Percentiles rank a stretch among this genome's conserved stretches.
These are phyloP conservation scores for Rhododendron molle DNA, from an alignment of 148 eudicot genomes.

Conservation along the genomic window DNA sequence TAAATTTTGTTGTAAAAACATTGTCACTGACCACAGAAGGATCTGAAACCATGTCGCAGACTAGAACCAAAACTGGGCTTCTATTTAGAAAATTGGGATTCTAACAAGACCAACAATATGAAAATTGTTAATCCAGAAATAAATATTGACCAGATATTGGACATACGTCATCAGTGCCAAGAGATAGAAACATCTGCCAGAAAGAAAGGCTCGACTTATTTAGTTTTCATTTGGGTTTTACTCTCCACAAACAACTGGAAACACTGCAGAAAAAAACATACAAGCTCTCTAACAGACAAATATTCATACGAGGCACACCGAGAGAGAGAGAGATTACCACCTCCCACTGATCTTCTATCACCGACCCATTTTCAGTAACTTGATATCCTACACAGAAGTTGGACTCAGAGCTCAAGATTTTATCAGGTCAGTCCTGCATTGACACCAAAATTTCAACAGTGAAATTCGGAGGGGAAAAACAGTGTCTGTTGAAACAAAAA, in stretches of 20 bases:
- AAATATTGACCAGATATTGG: not conserved
- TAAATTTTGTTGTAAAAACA: not conserved
- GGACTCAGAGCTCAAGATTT: too few species aligned
- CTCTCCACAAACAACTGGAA: not conserved
- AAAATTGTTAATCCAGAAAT: not conserved
- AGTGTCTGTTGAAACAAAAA: too few species aligned
- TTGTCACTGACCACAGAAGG: not conserved
- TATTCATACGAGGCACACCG: not conserved
- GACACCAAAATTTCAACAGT: too few species aligned
- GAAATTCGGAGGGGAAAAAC: too few species aligned
- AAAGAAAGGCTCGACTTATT: not conserved
- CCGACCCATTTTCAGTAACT: too few species aligned
- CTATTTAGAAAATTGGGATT: not conserved
- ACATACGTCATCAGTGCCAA: not conserved
- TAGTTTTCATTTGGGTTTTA: not conserved
- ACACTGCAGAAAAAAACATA: not conserved
- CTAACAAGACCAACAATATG: not conserved
- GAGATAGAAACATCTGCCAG: not conserved
- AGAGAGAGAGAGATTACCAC: not conserved
- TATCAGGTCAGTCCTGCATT: too few species aligned
- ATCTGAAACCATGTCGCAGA: not conserved
- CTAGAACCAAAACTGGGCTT: not conserved
- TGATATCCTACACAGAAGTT: too few species aligned
- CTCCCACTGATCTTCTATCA: too few species aligned
- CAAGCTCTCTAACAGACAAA: not conserved